Evolutionary conservation across 306 rosid genomes (phyloP).

Genomic region (Quercus suber): DNA sequence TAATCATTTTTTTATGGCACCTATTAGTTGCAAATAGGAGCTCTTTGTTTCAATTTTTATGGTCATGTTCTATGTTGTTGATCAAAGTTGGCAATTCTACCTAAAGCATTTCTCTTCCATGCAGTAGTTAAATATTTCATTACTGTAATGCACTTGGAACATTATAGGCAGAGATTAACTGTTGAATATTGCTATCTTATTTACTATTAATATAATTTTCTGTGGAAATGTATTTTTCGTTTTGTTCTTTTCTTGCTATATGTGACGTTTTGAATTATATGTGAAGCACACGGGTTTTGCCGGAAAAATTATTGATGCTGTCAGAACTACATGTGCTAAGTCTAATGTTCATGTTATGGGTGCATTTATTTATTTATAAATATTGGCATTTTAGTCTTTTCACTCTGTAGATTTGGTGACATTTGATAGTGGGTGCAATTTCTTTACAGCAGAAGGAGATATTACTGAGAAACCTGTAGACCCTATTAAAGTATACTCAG

Average conservation of each 20-base stretch:
- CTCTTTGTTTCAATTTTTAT: not conserved
- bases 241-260: not conserved
- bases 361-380: not conserved
- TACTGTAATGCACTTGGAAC: not conserved
- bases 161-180: not conserved
- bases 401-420: not conserved
- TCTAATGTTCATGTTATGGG: not conserved
- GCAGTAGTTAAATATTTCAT: no score
- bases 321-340: not conserved
- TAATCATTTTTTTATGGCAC: not conserved
- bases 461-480: constrained; percentile 60
- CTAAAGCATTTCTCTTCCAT: not conserved
- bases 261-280: not conserved
- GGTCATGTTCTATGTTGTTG: not conserved
- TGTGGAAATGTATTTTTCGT: not conserved
- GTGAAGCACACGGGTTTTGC: not conserved
- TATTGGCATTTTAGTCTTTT: not conserved
- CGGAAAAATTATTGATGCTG: not conserved
- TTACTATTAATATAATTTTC: not conserved
- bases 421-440: constrained; percentile 19
- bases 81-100: not conserved
- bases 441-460: constrained; percentile 69
- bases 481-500: constrained; percentile 87
- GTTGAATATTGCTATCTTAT: not conserved
- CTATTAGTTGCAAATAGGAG: no score